Evolutionary conservation across 1,139 yeast species (phyloP).

Genomic region (Suhomyces wounanorum): DNA sequence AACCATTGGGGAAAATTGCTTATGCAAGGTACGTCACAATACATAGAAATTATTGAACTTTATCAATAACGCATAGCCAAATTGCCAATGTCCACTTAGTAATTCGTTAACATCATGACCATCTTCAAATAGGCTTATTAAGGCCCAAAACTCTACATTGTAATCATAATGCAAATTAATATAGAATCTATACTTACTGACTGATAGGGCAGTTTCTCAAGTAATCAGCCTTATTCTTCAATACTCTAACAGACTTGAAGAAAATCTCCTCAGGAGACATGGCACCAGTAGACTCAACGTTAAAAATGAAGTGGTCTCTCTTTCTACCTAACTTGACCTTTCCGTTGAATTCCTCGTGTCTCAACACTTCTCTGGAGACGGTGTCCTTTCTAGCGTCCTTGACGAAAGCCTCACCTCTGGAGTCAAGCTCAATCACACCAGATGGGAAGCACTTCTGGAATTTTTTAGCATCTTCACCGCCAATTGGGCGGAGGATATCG

Average conservation of each 20-base stretch:
- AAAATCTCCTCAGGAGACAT: slow-evolving; percentile 96
- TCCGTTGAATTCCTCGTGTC: slow-evolving; percentile 88
- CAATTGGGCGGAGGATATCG: slow-evolving; percentile 71
- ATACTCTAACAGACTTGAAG: slow-evolving; percentile 80
- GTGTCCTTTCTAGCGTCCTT: slow-evolving; percentile 92
- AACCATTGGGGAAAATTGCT: too few species aligned
- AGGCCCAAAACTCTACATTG: background rate
- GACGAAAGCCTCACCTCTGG: slow-evolving; percentile 72
- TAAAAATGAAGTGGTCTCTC: slow-evolving; percentile 91
- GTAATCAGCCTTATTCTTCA: slow-evolving; percentile 83
- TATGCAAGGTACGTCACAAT: too few species aligned
- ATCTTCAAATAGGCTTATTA: too few species aligned
- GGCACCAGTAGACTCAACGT: slow-evolving; percentile 93
- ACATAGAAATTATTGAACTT: too few species aligned
- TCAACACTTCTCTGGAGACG: slow-evolving; percentile 91
- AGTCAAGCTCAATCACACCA: slow-evolving; percentile 82
- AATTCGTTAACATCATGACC: too few species aligned
- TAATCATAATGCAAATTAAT: slow-evolving; percentile 6
- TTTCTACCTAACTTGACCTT: slow-evolving; percentile 89
- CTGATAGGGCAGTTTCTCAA: slow-evolving; percentile 77
- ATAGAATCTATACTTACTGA: slow-evolving; percentile 35
- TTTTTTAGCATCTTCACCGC: slow-evolving; percentile 73
- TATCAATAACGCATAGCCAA: too few species aligned
- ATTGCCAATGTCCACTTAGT: too few species aligned
- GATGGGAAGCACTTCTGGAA: slow-evolving; percentile 90